Base-by-base conservation (phyloP, 768 basidiomycete genomes). In the Filobasidium floriforme region DNA sequence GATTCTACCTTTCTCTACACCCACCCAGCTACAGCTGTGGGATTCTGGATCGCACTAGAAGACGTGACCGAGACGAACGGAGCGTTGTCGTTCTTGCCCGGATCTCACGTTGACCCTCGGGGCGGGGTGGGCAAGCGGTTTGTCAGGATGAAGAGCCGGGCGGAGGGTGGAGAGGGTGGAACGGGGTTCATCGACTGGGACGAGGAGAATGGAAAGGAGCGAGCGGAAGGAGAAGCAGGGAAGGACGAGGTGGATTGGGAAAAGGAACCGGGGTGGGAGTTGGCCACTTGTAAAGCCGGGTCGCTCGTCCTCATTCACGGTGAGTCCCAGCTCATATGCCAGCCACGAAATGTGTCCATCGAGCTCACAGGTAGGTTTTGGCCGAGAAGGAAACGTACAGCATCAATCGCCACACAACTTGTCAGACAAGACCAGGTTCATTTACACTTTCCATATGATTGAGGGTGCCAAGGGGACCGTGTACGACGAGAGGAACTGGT, bases 21-120 rank as follows among this genome's bases (percentile, higher is more conserved):
- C 10, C 82, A 89, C 46, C 96, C 96, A 12, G 89, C 89, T 0
- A 87, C 86, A 10, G 96, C 96, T 0, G 84, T 98, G 24, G 96
- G 96, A 1, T 90, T 93, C 76, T 99, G 96, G 96, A 89, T 98
- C 66, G 90, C 94, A 0, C 81, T 99, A 43, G 94, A 98, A 76
- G 83, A 85, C 66, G 96, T 92, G 77, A 92, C 92, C 6, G 66
- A 73, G 24, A 41, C 66, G 11, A 79, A 79, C 60, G 79, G 79
- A 12, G 78, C 77, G 67, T 62, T 79, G 18, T 78, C 75, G 28
- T 79, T 80, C 66, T 63, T 77, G 0, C 92, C 93, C 0, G 92
- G 93, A 24, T 93, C 92, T 1, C 96, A 99, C 77, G 82, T 22
- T 6, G 54, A 57, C 29, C 54, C 88, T 40, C 83, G 82, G 0